Evolutionary conservation across 768 basidiomycete genomes (phyloP).

Genomic region (Kwoniella botswanensis): DNA sequence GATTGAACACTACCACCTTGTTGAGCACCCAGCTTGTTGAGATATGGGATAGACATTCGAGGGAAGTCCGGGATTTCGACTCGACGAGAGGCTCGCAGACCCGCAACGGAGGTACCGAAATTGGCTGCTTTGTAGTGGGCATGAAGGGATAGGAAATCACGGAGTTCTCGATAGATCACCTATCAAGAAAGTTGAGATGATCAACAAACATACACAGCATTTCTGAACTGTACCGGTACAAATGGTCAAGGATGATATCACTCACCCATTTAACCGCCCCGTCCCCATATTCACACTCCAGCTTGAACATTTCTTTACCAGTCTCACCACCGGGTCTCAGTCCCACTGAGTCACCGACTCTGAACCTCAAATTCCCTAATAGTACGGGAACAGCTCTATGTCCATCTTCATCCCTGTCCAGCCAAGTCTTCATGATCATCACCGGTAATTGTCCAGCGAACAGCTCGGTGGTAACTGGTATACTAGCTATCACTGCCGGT

Average conservation of each 20-base stretch:
- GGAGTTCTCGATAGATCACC: slow-evolving; percentile 71
- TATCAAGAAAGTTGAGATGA: slow-evolving; percentile 7
- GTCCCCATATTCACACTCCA: slow-evolving; percentile 88
- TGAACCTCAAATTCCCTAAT: slow-evolving; percentile 56
- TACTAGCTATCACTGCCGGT: slow-evolving; percentile 44
- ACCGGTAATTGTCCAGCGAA: slow-evolving; percentile 56
- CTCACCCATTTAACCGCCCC: slow-evolving; percentile 87
- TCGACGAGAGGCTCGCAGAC: slow-evolving; percentile 72
- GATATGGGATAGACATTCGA: slow-evolving; percentile 79
- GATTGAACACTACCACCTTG: slow-evolving; percentile 58
- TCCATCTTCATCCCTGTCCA: slow-evolving; percentile 59
- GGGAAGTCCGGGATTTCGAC: slow-evolving; percentile 88
- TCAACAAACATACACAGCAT: background rate
- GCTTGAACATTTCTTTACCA: slow-evolving; percentile 58
- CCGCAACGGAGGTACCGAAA: slow-evolving; percentile 58
- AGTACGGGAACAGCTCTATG: slow-evolving; percentile 57
- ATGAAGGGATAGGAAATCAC: slow-evolving; percentile 89
- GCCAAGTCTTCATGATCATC: slow-evolving; percentile 58
- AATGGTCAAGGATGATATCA: background rate
- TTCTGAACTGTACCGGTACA: too few relatives aligned
- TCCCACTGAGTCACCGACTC: slow-evolving; percentile 58
- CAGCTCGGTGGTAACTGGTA: slow-evolving; percentile 57
- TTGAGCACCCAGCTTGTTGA: slow-evolving; percentile 75
- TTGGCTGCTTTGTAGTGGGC: slow-evolving; percentile 87
- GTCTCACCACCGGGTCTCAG: slow-evolving; percentile 41